Conservation (phyloP, 2,329 filamentous ascomycete genomes). For the Trichoderma harzianum region DNA sequence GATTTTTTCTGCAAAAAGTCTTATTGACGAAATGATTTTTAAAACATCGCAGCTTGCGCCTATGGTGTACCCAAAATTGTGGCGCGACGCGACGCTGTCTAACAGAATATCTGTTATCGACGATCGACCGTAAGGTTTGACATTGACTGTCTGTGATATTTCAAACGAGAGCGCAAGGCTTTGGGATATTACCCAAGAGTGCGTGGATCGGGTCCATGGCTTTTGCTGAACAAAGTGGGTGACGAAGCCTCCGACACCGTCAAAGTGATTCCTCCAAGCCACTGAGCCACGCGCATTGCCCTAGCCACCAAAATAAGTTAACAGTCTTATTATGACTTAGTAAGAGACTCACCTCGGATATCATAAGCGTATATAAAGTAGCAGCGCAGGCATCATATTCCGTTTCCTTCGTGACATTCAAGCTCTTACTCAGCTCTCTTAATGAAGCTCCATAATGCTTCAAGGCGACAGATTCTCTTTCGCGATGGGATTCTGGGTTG, state of each 20-base stretch:
- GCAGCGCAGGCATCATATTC: slow-evolving; percentile 11
- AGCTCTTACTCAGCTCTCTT: neutral
- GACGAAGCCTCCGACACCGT: slow-evolving; percentile 3
- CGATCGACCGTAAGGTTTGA: neutral
- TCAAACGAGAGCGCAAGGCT: slow-evolving; percentile 9
- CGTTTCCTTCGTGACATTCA: neutral
- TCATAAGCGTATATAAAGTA: slow-evolving; percentile 7
- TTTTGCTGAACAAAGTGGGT: slow-evolving; percentile 2
- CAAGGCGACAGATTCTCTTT: neutral
- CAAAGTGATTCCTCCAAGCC: slow-evolving; percentile 2
- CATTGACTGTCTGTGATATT: slow-evolving; percentile 6
- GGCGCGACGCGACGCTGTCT: neutral
- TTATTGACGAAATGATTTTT: slow-evolving; percentile 1
- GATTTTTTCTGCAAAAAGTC: neutral
- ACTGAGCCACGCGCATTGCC: neutral
- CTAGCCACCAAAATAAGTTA: neutral
- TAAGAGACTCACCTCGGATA: neutral
- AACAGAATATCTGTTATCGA: neutral
- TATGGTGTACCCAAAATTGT: slow-evolving; percentile 8
- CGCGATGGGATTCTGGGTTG: neutral
- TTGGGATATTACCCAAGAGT: slow-evolving; percentile 14
- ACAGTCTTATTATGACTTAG: too few species aligned
- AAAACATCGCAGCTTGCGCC: slow-evolving; percentile 4
- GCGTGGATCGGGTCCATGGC: neutral
- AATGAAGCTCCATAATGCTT: neutral